A percentile compares a stretch with the other conserved stretches of the same genome.
These are phyloP conservation scores for Rhodomyrtus psidioides DNA, from an alignment of 441 rosid species.

Conservation along the genomic window DNA sequence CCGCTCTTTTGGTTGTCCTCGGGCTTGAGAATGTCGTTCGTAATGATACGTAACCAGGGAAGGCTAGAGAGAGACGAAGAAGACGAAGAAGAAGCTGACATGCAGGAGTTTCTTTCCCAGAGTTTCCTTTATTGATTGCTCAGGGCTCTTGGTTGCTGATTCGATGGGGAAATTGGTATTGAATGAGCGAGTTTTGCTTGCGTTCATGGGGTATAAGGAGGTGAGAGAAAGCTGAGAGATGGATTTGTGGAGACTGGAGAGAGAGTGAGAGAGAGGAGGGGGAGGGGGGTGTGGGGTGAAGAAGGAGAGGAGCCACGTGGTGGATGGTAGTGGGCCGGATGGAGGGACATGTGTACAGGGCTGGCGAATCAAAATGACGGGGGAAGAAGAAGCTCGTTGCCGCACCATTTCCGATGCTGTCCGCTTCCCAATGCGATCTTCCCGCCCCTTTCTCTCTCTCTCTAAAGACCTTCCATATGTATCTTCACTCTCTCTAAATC, in stretches of 20 bases:
- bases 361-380: neutral
- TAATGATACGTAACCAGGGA: neutral
- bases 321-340: neutral
- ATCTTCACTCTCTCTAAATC: neutral
- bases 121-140: neutral
- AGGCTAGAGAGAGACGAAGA: neutral
- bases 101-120: neutral
- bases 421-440: conserved; percentile 64
- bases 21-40: neutral
- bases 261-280: neutral
- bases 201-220: neutral
- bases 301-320: neutral
- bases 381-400: neutral
- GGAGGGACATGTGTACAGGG: neutral
- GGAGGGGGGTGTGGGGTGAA: no score
- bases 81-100: neutral
- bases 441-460: neutral
- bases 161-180: neutral
- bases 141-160: neutral
- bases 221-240: neutral
- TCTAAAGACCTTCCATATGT: no score
- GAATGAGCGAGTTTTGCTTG: neutral
- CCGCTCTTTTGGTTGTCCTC: neutral
- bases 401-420: conserved; percentile 21
- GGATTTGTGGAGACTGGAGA: neutral